phyloP scores from a whole-genome alignment of 106 monocot species.

The Apostasia shenzhenica region DNA sequence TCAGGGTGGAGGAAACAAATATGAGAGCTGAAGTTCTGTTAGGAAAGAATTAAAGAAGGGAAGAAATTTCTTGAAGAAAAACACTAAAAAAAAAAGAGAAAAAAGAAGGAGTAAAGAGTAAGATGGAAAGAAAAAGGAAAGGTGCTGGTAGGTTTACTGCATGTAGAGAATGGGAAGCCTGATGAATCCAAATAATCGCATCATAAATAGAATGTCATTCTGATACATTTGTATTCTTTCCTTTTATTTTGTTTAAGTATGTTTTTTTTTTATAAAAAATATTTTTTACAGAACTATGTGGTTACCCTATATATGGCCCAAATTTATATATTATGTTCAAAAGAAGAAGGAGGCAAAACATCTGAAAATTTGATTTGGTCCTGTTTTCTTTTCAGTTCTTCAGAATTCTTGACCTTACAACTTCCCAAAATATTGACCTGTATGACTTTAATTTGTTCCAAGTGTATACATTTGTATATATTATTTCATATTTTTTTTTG shows the following conservation, averaged over 20 bases:
- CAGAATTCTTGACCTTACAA: not conserved
- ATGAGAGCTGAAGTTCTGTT: not conserved
- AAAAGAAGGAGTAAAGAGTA: not conserved
- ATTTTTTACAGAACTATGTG: not conserved
- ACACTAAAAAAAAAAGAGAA: not conserved
- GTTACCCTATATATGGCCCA: not conserved
- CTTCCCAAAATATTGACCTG: not conserved
- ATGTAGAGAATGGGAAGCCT: not conserved
- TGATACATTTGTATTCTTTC: not conserved
- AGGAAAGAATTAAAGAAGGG: too few species aligned
- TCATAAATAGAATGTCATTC: not conserved
- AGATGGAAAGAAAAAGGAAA: not conserved
- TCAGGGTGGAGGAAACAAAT: constrained; percentile 3
- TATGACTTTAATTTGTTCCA: not conserved
- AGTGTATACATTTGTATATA: not conserved
- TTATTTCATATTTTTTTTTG: too few species aligned
- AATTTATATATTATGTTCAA: not conserved
- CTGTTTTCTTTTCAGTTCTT: too few species aligned
- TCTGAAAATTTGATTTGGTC: not conserved
- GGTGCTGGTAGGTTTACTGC: not conserved
- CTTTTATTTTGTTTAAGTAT: not conserved
- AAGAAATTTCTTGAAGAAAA: not conserved
- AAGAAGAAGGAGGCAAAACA: constrained; percentile 4
- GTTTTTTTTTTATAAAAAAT: not conserved
- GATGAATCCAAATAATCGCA: not conserved